Evolutionary conservation across 345 rosid species (phyloP), one percentile per base, ranked within the genome.

Genomic region (Fremontodendron californicum): DNA sequence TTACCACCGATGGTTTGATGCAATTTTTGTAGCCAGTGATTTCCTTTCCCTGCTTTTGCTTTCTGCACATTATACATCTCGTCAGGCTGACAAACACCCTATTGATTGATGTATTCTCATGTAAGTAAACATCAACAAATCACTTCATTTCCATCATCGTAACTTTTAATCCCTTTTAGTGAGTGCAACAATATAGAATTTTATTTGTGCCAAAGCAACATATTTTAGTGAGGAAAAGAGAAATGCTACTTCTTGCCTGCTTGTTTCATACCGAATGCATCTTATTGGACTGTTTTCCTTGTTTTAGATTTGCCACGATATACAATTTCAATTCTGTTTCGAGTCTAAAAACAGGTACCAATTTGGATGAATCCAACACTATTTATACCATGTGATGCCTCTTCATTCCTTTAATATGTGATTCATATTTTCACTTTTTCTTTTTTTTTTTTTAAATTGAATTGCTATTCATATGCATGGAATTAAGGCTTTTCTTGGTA

Each of bases 1-100:
- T 83, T 96, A 94, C 86, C 98, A 96, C 76, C 86, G 96, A 74
- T 96, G 97, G 98, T 93, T 96, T 72, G 99, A 93, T 86, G 99
- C 99, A 23, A 90, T 93, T 71, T 90, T 92, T 74, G 98, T 91
- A 65, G 99, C 99, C 37, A 93, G 98, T 76, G 94, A 98, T 75
- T 92, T 96, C 87, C 96, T 93, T 66, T 96, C 99, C 62, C 86
- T 93, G 73, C 92, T 96, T 75, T 87, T 96, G 82, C 90, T 96
- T 1, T 91, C 99, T 71, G 99, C 97, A 1, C 98, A 96, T 84
- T 91, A 96, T 72, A 93, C 98, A 13, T 96, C 99, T 71, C 96
- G 98, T 33, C 98, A 96, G 90, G 83, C 89, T n/a, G 95, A 93
- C 80, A 96, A 96, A 80, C 98, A 96, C 82, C 92, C 98, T 23